Evolutionary conservation across 169 alveolate species (phyloP).

Genomic region (Plasmodium relictum): DNA sequence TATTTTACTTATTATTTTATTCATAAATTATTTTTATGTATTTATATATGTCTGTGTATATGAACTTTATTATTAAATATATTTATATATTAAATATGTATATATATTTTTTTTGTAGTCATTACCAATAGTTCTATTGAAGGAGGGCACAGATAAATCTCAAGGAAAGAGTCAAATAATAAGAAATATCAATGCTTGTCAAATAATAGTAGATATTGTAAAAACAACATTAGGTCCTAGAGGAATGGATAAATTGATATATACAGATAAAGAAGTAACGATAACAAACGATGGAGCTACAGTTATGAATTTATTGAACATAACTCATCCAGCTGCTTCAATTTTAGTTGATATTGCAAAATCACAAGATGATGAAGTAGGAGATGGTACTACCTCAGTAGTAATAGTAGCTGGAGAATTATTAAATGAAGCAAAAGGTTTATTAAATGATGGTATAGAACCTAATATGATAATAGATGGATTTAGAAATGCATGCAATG

Average conservation of each 20-base stretch:
- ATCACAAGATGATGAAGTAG: constrained; percentile 98
- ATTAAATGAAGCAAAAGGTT: constrained; percentile 94
- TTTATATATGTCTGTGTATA: neutral
- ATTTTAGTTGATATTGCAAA: constrained; percentile 97
- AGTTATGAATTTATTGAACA: constrained; percentile 93
- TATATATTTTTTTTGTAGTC: constrained; percentile 73
- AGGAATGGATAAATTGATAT: constrained; percentile 99
- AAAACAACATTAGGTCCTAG: constrained; percentile 98
- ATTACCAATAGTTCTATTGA: constrained; percentile 94
- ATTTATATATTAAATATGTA: neutral
- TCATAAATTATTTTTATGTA: no score
- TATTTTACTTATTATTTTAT: no score
- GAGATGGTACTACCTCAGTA: constrained; percentile 97
- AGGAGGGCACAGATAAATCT: constrained; percentile 97
- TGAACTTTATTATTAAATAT: neutral
- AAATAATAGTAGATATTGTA: constrained; percentile 94
- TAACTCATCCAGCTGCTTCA: constrained; percentile 99
- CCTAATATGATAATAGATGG: constrained; percentile 96
- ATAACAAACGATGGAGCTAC: constrained; percentile 99
- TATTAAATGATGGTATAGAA: constrained; percentile 97
- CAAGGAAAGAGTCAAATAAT: constrained; percentile 97
- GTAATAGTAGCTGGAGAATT: constrained; percentile 97
- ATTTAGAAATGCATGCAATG: constrained; percentile 93
- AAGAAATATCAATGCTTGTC: constrained; percentile 97
- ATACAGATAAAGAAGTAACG: constrained; percentile 91